Percentiles rank a stretch among this genome's conserved stretches.
Conservation (phyloP, 2,329 filamentous ascomycete species). For the Lecanosticta acicola region DNA sequence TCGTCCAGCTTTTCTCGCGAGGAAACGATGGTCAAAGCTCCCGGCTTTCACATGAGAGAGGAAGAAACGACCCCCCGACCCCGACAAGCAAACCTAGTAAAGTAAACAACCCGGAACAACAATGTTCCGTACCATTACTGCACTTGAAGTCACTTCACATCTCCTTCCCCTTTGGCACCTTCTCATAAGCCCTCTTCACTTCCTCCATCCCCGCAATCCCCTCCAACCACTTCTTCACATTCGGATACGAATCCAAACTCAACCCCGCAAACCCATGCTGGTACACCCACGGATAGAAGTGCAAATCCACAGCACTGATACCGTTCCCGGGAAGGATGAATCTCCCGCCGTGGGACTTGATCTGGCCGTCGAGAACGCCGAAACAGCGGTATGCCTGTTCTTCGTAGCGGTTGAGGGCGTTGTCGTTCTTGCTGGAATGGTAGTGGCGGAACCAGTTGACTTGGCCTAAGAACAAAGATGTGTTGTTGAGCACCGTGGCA, state of each 20-base stretch:
- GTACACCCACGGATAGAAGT: slow-evolving; percentile 41
- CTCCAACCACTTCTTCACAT: slow-evolving; percentile 37
- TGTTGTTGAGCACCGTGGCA: too few relatives aligned
- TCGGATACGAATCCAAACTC: slow-evolving; percentile 37
- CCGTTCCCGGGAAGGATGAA: slow-evolving; percentile 35
- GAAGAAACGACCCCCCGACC: too few relatives aligned
- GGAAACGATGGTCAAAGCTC: too few relatives aligned
- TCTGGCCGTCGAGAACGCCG: slow-evolving; percentile 38
- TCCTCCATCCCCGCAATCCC: slow-evolving; percentile 34
- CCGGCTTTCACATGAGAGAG: too few relatives aligned
- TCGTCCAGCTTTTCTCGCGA: too few relatives aligned
- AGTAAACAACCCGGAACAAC: too few relatives aligned
- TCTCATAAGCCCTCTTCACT: slow-evolving; percentile 39
- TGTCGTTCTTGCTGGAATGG: slow-evolving; percentile 37
- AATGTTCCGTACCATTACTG: too few relatives aligned
- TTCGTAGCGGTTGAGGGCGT: slow-evolving; percentile 38
- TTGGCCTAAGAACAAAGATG: slow-evolving; percentile 20
- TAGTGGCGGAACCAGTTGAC: slow-evolving; percentile 41
- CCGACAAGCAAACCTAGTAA: too few relatives aligned
- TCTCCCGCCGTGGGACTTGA: slow-evolving; percentile 35
- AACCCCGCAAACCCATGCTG: slow-evolving; percentile 37
- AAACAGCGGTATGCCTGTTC: slow-evolving; percentile 41
- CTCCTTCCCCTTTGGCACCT: slow-evolving; percentile 28
- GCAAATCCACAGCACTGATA: slow-evolving; percentile 38
- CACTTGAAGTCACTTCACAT: too few relatives aligned